phyloP scores from a whole-genome alignment of 1,284 basidiomycete genomes.

The Cutaneotrichosporon daszewskae region DNA sequence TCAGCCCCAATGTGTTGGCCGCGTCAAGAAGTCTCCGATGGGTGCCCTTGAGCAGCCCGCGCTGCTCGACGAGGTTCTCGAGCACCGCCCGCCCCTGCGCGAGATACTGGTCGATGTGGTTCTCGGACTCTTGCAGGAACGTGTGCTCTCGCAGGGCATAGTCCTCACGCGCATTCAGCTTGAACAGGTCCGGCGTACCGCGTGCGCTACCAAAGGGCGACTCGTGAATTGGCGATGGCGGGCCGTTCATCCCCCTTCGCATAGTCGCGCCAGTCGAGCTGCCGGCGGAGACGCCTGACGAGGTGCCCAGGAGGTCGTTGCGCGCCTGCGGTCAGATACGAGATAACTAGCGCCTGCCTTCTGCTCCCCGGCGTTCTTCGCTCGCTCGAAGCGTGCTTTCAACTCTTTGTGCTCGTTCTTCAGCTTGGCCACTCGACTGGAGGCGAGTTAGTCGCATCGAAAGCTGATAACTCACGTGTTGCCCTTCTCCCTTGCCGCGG shows the following conservation, averaged over 20 bases:
- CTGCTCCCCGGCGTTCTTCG: slow-evolving; percentile 43
- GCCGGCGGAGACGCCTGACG: slow-evolving; percentile 22
- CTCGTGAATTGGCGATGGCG: slow-evolving; percentile 44
- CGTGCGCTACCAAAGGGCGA: slow-evolving; percentile 55
- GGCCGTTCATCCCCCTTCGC: slow-evolving; percentile 51
- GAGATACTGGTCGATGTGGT: slow-evolving; percentile 77
- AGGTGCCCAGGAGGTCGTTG: slow-evolving; percentile 18
- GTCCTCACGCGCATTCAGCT: slow-evolving; percentile 57
- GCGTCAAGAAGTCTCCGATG: slow-evolving; percentile 73
- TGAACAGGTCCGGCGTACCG: too few species aligned
- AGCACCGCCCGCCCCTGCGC: slow-evolving; percentile 82
- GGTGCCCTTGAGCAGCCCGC: slow-evolving; percentile 85
- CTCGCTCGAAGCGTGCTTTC: slow-evolving; percentile 47
- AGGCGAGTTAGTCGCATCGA: neutral
- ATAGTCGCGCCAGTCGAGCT: slow-evolving; percentile 42
- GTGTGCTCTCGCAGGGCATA: slow-evolving; percentile 78
- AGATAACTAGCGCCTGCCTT: slow-evolving; percentile 24
- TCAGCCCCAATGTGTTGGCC: slow-evolving; percentile 86
- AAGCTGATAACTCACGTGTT: slow-evolving; percentile 58
- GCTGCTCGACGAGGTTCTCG: slow-evolving; percentile 83
- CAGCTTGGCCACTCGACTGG: slow-evolving; percentile 48
- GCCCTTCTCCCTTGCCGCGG: slow-evolving; percentile 90
- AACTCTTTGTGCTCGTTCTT: slow-evolving; percentile 48
- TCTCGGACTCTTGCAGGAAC: slow-evolving; percentile 74
- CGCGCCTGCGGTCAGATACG: slow-evolving; percentile 1